These are phyloP conservation scores for Oryza brachyantha DNA, from an alignment of 176 grass and related monocot genomes.

Conservation along the genomic window DNA sequence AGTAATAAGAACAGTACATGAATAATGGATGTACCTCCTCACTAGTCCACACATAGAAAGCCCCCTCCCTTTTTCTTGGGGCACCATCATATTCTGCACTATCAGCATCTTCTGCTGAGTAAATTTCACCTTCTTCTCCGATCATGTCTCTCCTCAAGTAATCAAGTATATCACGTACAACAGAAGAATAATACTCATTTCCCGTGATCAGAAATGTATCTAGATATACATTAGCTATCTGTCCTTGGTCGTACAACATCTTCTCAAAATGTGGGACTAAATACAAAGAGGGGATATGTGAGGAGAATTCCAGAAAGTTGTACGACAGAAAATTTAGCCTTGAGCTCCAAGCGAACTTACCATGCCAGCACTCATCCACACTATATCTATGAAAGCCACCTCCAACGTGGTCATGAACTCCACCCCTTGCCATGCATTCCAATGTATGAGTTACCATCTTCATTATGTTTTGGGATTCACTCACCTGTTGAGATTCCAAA, in stretches of 20 bases:
- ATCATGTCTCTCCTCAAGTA: slow-evolving; percentile 98
- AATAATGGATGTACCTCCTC: slow-evolving; percentile 55
- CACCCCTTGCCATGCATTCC: slow-evolving; percentile 91
- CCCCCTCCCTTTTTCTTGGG: slow-evolving; percentile 79
- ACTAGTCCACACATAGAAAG: slow-evolving; percentile 89
- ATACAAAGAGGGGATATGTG: slow-evolving; percentile 15
- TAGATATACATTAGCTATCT: slow-evolving; percentile 81
- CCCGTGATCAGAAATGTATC: slow-evolving; percentile 76
- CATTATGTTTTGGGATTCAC: slow-evolving; percentile 57
- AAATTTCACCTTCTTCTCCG: slow-evolving; percentile 84
- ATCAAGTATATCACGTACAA: slow-evolving; percentile 81
- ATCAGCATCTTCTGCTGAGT: slow-evolving; percentile 97
- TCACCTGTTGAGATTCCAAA: slow-evolving; percentile 45
- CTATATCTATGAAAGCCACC: slow-evolving; percentile 98
- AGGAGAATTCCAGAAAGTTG: slow-evolving; percentile 4
- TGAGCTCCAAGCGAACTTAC: slow-evolving; percentile 37
- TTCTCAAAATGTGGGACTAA: slow-evolving; percentile 99
- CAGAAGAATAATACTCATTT: slow-evolving; percentile 64
- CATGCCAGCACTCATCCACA: slow-evolving; percentile 95
- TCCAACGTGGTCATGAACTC: slow-evolving; percentile 88
- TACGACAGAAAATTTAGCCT: slow-evolving; percentile 1
- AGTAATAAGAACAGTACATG: slow-evolving; percentile 15
- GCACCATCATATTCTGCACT: slow-evolving; percentile 76
- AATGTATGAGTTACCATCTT: slow-evolving; percentile 80
- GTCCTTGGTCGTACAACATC: slow-evolving; percentile 96